These are phyloP conservation scores for Cairneyella variabilis DNA, from an alignment of 495 filamentous ascomycete species.

Conservation along the genomic window DNA sequence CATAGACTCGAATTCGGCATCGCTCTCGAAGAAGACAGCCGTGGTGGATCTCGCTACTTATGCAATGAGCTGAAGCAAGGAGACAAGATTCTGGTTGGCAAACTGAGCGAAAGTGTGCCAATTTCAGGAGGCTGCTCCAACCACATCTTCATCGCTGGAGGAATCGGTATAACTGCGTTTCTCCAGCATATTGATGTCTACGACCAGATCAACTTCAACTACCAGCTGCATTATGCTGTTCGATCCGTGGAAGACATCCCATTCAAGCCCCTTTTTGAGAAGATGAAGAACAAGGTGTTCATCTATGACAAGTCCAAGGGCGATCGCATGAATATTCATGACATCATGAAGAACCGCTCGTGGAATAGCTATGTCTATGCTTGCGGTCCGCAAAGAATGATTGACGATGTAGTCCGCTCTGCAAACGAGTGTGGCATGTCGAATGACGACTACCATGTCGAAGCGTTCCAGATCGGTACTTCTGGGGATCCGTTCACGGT, in stretches of 20 bases:
- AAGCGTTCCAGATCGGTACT: conserved; percentile 48
- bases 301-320: conserved; percentile 46
- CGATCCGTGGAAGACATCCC: conserved; percentile 41
- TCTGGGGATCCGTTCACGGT: conserved; percentile 53
- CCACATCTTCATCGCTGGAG: conserved; percentile 49
- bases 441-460: conserved; percentile 48
- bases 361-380: conserved; percentile 51
- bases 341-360: conserved; percentile 32
- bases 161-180: conserved; percentile 52
- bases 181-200: conserved; percentile 23
- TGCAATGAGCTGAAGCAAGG: conserved; percentile 32
- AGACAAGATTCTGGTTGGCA: conserved; percentile 45
- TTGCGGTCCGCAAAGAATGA: conserved; percentile 49
- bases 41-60: conserved; percentile 45
- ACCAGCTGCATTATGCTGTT: conserved; percentile 45
- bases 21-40: conserved; percentile 37
- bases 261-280: conserved; percentile 28
- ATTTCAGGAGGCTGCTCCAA: conserved; percentile 30
- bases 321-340: conserved; percentile 41
- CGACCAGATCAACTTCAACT: conserved; percentile 37
- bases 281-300: conserved; percentile 26
- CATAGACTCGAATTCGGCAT: conserved; percentile 42
- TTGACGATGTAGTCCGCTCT: conserved; percentile 38
- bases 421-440: conserved; percentile 34
- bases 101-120: conserved; percentile 36